These are phyloP conservation scores for Triangularia setosa DNA, from an alignment of 2,329 filamentous ascomycete genomes.

Conservation along the genomic window DNA sequence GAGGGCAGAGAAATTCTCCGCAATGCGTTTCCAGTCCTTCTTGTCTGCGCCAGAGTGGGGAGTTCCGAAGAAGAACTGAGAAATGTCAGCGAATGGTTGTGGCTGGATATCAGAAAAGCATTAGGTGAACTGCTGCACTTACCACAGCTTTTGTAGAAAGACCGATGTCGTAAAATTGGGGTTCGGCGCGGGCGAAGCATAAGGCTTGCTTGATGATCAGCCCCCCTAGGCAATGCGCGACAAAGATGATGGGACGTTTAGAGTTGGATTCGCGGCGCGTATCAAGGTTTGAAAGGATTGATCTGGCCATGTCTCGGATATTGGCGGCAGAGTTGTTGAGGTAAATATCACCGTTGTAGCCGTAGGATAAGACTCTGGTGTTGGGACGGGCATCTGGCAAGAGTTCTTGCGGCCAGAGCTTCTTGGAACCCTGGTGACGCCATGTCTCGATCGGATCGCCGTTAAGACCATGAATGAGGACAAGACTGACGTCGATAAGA, in stretches of 20 bases:
- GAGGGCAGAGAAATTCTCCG: background rate
- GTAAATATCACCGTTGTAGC: constrained; percentile 15
- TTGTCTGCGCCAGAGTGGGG: constrained; percentile 4
- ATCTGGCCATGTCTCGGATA: constrained; percentile 7
- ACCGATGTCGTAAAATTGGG: background rate
- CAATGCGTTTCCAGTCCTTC: constrained; percentile 9
- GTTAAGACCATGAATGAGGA: constrained; percentile 14
- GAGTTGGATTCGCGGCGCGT: background rate
- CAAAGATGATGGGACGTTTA: constrained; percentile 3
- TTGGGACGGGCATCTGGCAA: background rate
- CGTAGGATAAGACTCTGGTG: constrained; percentile 10
- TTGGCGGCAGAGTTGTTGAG: constrained; percentile 5
- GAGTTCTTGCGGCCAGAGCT: constrained; percentile 3
- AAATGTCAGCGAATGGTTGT: background rate
- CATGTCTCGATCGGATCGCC: constrained; percentile 13
- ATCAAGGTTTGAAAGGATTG: constrained; percentile 1
- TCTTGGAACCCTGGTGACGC: background rate
- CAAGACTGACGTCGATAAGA: background rate
- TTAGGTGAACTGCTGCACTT: background rate
- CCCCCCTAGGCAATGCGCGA: constrained; percentile 15
- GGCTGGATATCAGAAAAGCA: too few relatives aligned
- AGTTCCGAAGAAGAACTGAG: constrained; percentile 14
- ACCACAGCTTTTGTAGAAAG: background rate
- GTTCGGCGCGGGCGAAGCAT: constrained; percentile 1
- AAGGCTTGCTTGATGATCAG: constrained; percentile 14